Conservation (phyloP, 306 rosid genomes). For the Sophora flavescens region DNA sequence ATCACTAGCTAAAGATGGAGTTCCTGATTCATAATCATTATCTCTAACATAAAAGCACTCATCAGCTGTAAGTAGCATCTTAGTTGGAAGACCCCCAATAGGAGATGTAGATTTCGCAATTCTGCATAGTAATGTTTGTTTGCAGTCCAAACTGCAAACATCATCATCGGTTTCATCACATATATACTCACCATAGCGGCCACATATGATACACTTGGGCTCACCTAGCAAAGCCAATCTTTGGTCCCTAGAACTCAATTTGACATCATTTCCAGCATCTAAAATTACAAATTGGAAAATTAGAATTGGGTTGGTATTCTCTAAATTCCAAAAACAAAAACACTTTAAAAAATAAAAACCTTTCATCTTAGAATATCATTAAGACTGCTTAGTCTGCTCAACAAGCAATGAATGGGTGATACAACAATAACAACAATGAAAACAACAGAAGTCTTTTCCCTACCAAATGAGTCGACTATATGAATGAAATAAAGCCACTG, state of each 20-base stretch:
- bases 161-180: slow-evolving; percentile 87
- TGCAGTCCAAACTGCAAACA: slow-evolving; percentile 88
- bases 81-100: slow-evolving; percentile 43
- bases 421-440: neutral
- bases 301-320: slow-evolving; percentile 22
- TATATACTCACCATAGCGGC: slow-evolving; percentile 88
- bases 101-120: slow-evolving; percentile 41
- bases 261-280: slow-evolving; percentile 57
- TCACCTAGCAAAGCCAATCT: slow-evolving; percentile 78
- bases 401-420: neutral
- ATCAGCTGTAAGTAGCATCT: slow-evolving; percentile 64
- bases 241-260: slow-evolving; percentile 68
- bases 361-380: neutral
- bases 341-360: neutral
- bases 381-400: slow-evolving; percentile 3
- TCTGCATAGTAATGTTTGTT: slow-evolving; percentile 61
- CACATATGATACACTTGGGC: slow-evolving; percentile 75
- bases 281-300: slow-evolving; percentile 27
- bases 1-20: slow-evolving; percentile 45
- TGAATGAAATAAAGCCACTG: neutral
- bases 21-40: slow-evolving; percentile 42
- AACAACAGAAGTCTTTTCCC: neutral
- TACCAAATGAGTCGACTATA: neutral
- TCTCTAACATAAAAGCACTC: slow-evolving; percentile 83
- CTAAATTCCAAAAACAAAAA: slow-evolving; percentile 1